These are phyloP conservation scores for Neopestalotiopsis sp. DNA, from an alignment of 2,329 filamentous ascomycete genomes.

Conservation along the genomic window DNA sequence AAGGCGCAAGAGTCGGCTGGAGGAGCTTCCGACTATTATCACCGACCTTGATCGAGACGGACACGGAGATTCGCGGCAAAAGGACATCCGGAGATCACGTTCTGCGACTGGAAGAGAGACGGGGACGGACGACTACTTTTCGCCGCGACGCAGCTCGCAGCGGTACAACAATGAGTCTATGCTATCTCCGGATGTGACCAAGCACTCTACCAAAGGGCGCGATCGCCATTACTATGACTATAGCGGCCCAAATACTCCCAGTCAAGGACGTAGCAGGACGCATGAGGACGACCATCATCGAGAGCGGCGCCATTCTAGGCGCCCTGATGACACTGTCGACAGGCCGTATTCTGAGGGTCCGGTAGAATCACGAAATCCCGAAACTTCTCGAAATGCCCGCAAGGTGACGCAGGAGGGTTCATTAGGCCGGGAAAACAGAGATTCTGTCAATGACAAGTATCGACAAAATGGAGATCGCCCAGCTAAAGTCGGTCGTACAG, in stretches of 20 bases:
- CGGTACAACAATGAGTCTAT: conserved; percentile 41
- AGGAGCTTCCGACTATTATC: conserved; percentile 37
- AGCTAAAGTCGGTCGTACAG: conserved; percentile 26
- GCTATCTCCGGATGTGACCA: conserved; percentile 53
- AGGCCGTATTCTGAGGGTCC: conserved; percentile 30
- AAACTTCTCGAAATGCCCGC: conserved; percentile 30
- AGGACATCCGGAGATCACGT: conserved; percentile 30
- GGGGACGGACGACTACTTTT: conserved; percentile 41
- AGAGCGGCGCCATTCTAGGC: conserved; percentile 28
- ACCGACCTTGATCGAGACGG: conserved; percentile 28
- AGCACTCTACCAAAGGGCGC: conserved; percentile 36
- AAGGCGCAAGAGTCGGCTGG: conserved; percentile 32
- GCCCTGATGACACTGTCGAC: conserved; percentile 27
- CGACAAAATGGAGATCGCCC: conserved; percentile 26
- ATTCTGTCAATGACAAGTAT: conserved; percentile 21
- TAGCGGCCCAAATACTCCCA: conserved; percentile 30
- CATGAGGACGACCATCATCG: conserved; percentile 26
- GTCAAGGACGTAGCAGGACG: conserved; percentile 29
- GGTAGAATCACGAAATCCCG: conserved; percentile 29
- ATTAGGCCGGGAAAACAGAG: background rate
- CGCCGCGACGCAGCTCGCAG: conserved; percentile 32
- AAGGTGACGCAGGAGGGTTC: conserved; percentile 28
- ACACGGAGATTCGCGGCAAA: conserved; percentile 19
- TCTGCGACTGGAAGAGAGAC: conserved; percentile 31
- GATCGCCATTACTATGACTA: conserved; percentile 34